Conservation (phyloP, 140 eudicot species). For the Cichorium intybus region DNA sequence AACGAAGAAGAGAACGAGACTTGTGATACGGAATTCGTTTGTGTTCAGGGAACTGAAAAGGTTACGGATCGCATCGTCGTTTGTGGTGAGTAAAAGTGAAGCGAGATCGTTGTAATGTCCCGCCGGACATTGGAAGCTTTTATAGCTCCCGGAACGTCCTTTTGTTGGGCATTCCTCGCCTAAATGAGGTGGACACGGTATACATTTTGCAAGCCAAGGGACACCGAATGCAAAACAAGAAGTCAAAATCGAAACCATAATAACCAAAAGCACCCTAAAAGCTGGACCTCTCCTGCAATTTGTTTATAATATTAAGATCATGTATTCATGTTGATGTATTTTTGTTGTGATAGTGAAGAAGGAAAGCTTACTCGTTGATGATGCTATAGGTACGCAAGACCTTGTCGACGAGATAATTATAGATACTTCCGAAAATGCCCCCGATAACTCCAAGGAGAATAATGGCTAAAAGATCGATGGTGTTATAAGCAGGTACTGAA, state of each 20-base stretch:
- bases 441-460: constrained; percentile 83
- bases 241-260: constrained; percentile 65
- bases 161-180: constrained; percentile 65
- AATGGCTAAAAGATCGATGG: constrained; percentile 68
- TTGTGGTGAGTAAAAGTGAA: constrained; percentile 90
- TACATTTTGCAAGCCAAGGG: constrained; percentile 86
- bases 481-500: constrained; percentile 53
- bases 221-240: constrained; percentile 86
- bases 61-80: constrained; percentile 91
- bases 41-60: constrained; percentile 52
- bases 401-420: constrained; percentile 86
- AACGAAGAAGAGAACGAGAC: constrained; percentile 59
- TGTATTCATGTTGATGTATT: constrained; percentile 5
- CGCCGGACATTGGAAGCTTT: constrained; percentile 75
- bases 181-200: constrained; percentile 68
- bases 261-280: constrained; percentile 65
- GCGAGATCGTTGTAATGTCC: constrained; percentile 96
- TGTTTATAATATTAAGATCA: too few species aligned
- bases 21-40: constrained; percentile 62
- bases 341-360: background rate
- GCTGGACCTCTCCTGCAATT: constrained; percentile 83
- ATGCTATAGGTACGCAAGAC: constrained; percentile 83
- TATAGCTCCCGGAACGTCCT: constrained; percentile 86
- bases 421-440: constrained; percentile 82
- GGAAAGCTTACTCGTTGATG: constrained; percentile 78